phyloP scores from a whole-genome alignment of 306 rosid genomes.

The Abrus pulchellus region DNA sequence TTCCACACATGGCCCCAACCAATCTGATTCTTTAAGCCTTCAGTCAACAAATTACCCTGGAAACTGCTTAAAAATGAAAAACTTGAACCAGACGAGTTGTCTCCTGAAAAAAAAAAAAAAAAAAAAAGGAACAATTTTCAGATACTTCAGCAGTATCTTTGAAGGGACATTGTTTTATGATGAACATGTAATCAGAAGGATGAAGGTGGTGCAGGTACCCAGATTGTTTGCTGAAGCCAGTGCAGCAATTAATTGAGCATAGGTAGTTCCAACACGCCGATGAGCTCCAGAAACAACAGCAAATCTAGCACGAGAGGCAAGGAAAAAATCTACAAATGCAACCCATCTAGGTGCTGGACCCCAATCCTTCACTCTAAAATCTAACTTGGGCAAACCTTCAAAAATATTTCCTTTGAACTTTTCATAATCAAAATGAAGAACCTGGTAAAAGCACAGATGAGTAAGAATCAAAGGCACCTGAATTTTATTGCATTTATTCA shows the following conservation, averaged over 20 bases:
- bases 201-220: conserved; percentile 50
- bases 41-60: conserved; percentile 76
- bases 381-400: conserved; percentile 60
- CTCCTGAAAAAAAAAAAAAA: conserved; percentile 58
- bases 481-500: conserved; percentile 5
- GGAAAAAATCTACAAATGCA: conserved; percentile 97
- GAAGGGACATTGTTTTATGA: conserved; percentile 4
- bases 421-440: conserved; percentile 87
- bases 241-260: conserved; percentile 94
- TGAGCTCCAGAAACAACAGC: conserved; percentile 93
- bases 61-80: conserved; percentile 86
- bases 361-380: conserved; percentile 93
- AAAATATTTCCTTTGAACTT: conserved; percentile 75
- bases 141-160: conserved; percentile 28
- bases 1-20: conserved; percentile 99
- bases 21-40: conserved; percentile 82
- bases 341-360: conserved; percentile 99
- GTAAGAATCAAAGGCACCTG: conserved; percentile 24
- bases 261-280: conserved; percentile 93
- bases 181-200: not conserved
- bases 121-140: conserved; percentile 25
- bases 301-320: conserved; percentile 85
- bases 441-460: conserved; percentile 57
- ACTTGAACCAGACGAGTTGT: conserved; percentile 59
- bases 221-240: conserved; percentile 84